A percentile compares a stretch with the other conserved stretches of the same genome.
Conservation (phyloP, 139 green algal genomes). For the Coccomyxa sp. region DNA sequence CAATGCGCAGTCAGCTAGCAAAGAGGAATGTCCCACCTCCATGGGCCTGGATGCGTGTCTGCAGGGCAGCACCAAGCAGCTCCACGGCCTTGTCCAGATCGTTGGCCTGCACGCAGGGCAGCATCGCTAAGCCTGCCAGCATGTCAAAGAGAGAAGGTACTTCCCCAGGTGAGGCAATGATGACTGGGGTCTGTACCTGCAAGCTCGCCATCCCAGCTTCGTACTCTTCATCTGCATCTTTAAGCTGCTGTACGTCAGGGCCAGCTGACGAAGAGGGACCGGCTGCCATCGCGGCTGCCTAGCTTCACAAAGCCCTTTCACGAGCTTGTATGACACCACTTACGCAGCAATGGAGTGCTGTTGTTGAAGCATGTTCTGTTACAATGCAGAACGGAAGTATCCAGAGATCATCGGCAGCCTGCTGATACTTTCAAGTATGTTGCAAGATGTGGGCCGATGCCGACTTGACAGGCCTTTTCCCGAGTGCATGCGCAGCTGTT, state of each 20-base stretch:
- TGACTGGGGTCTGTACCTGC: neutral
- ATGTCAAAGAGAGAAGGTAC: neutral
- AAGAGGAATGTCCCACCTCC: conserved; percentile 30
- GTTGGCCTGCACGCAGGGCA: conserved; percentile 38
- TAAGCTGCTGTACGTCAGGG: neutral
- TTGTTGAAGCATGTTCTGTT: too few relatives aligned
- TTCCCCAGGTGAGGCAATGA: neutral
- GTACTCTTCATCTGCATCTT: conserved; percentile 1
- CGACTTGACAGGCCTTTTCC: too few relatives aligned
- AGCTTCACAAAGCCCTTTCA: too few relatives aligned
- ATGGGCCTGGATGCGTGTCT: conserved; percentile 31
- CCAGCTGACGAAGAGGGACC: neutral
- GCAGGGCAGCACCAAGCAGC: conserved; percentile 38
- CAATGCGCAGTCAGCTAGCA: neutral
- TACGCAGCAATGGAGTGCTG: too few relatives aligned
- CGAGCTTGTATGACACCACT: too few relatives aligned
- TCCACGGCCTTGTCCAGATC: conserved; percentile 47
- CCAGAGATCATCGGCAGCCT: too few relatives aligned
- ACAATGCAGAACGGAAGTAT: too few relatives aligned
- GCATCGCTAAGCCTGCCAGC: too few relatives aligned
- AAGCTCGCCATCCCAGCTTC: neutral
- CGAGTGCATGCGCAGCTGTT: too few relatives aligned
- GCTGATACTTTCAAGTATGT: too few relatives aligned
- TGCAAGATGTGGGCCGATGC: too few relatives aligned
- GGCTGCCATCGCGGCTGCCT: too few relatives aligned